phyloP scores from a whole-genome alignment of 2,329 filamentous ascomycete genomes.

The Neofusicoccum ribis region DNA sequence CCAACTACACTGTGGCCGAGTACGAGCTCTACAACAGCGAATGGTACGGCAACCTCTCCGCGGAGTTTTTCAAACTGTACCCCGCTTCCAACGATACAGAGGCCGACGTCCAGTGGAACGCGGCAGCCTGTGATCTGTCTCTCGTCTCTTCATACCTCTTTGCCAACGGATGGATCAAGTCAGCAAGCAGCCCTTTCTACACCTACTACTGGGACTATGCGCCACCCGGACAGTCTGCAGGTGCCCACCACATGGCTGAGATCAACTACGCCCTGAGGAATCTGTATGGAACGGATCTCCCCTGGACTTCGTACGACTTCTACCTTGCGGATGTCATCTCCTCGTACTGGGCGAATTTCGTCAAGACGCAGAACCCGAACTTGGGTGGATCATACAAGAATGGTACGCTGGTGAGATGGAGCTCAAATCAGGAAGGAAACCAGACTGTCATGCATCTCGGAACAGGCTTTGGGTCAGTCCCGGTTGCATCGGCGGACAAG shows the following conservation, averaged over 20 bases:
- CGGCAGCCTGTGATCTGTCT: slow-evolving; percentile 27
- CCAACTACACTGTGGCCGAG: slow-evolving; percentile 25
- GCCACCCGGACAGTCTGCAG: slow-evolving; percentile 36
- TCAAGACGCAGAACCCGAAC: slow-evolving; percentile 31
- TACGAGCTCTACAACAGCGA: slow-evolving; percentile 23
- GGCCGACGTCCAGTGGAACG: slow-evolving; percentile 26
- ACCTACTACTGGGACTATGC: slow-evolving; percentile 42
- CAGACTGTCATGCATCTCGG: neutral
- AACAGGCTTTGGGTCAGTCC: neutral
- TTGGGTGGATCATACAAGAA: neutral
- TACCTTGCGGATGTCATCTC: slow-evolving; percentile 33
- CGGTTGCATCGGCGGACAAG: neutral
- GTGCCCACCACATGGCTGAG: slow-evolving; percentile 41
- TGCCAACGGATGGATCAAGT: slow-evolving; percentile 25
- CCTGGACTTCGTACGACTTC: slow-evolving; percentile 33
- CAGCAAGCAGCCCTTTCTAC: slow-evolving; percentile 29
- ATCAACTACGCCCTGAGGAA: slow-evolving; percentile 42
- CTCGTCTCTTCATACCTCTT: slow-evolving; percentile 29
- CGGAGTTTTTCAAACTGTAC: slow-evolving; percentile 24
- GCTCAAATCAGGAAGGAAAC: neutral
- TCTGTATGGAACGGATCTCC: slow-evolving; percentile 33
- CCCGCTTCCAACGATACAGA: slow-evolving; percentile 24
- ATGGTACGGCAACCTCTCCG: slow-evolving; percentile 21
- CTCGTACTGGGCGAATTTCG: slow-evolving; percentile 39
- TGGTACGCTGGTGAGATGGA: neutral